Evolutionary conservation across 108 stramenopile species (phyloP).

Genomic region (Cyclotella baltica): DNA sequence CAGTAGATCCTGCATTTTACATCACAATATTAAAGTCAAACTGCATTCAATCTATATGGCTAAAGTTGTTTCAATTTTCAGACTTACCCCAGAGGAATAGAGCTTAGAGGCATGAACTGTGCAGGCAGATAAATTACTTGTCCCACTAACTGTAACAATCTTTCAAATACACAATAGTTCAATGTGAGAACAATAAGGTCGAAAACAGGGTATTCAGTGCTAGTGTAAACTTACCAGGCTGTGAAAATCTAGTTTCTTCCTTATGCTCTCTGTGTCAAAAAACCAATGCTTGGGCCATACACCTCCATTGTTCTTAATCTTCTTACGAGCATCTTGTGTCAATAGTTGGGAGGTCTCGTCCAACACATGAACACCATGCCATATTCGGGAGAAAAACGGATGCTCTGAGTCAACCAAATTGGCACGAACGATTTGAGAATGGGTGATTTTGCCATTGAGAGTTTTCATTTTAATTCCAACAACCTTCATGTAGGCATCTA

Average conservation of each 20-base stretch:
- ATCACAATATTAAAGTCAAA: background rate
- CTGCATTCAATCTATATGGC: background rate
- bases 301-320: constrained; percentile 31
- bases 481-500: constrained; percentile 79
- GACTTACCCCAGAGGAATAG: constrained; percentile 24
- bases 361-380: constrained; percentile 46
- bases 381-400: constrained; percentile 48
- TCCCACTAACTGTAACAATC: constrained; percentile 37
- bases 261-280: constrained; percentile 23
- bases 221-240: constrained; percentile 12
- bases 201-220: background rate
- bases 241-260: constrained; percentile 39
- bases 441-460: constrained; percentile 26
- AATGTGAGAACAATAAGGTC: background rate
- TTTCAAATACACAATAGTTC: background rate
- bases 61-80: background rate
- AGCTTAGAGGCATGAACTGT: constrained; percentile 48
- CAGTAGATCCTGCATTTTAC: constrained; percentile 17
- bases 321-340: constrained; percentile 32
- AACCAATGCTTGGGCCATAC: constrained; percentile 46
- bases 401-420: constrained; percentile 53
- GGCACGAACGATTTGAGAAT: constrained; percentile 48
- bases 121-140: constrained; percentile 39
- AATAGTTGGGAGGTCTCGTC: constrained; percentile 43
- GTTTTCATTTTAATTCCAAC: constrained; percentile 59